Base-by-base conservation (phyloP, 768 basidiomycete species). In the Leccinum pellstonianum region DNA sequence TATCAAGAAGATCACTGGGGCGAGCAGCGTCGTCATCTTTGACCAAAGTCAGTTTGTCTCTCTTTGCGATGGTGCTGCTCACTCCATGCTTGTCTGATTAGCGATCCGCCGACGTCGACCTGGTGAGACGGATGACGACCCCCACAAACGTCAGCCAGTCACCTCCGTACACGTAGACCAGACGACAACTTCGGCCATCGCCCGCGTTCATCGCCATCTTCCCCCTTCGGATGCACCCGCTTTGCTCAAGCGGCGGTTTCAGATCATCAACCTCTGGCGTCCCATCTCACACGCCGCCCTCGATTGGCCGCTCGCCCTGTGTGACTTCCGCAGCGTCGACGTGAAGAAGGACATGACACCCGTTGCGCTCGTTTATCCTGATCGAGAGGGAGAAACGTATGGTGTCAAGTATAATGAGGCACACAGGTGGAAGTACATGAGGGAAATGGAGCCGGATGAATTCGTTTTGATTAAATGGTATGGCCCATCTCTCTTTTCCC, bases 261-360 rank as follows among this genome's bases (percentile, higher is more conserved):
- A 82, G 63, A 79, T 83, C 61, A 76, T 83, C 61, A 83, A 83
- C 67, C 68, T 84, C 57, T 84, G 83, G 83, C 76, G 83, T 21
- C 82, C 82, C 1, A 81, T 83, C 64, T 64, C 72, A 23, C 70
- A 79, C 60, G 43, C n/a, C 43, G 43, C 43, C 3, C 43, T 43
- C n/a, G 43, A 43, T 43, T 43, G 43, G 43, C 43, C 43, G 2
- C 43, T 43, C 43, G 15, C 43, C 10, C 43, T 43, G 10, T 43
- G 43, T 19, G 43, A 43, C 10, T 43, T 19, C 43, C 43, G 43
- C 43, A 43, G 43, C 5, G 43, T 43, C 10, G n/a, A 43, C n/a
- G 43, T 43, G n/a, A 43, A 43, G 10, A 43, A 19, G n/a, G 43
- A 43, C 43, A 10, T 43, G 43, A 10, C 8, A 11, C 43, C 43